phyloP scores from a whole-genome alignment of 768 basidiomycete species.

The Mycena kentingensis region DNA sequence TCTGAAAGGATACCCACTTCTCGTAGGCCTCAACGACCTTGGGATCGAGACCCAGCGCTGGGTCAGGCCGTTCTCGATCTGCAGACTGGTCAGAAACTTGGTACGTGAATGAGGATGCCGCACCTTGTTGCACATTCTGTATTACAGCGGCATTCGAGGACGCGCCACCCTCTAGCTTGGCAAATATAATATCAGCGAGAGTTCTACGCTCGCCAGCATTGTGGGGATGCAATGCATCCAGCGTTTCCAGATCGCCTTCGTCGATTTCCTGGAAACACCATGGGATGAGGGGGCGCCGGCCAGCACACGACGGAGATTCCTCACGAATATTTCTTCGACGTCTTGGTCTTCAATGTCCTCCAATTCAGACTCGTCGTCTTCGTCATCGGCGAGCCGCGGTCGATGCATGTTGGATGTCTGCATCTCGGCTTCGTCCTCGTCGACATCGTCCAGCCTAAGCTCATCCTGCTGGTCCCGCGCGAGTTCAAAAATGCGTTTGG shows the following conservation, averaged over 20 bases:
- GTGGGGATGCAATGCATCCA: slow-evolving; percentile 79
- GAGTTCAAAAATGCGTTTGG: slow-evolving; percentile 86
- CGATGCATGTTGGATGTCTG: slow-evolving; percentile 32
- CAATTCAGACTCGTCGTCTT: slow-evolving; percentile 53
- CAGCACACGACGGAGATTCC: slow-evolving; percentile 25
- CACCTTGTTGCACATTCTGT: slow-evolving; percentile 64
- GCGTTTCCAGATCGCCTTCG: slow-evolving; percentile 80
- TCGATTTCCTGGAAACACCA: slow-evolving; percentile 94
- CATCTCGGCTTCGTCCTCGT: slow-evolving; percentile 49
- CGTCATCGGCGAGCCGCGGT: slow-evolving; percentile 55
- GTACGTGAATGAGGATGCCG: background rate
- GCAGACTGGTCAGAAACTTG: background rate
- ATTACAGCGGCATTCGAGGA: slow-evolving; percentile 54
- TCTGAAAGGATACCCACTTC: slow-evolving; percentile 58
- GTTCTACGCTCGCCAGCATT: slow-evolving; percentile 80
- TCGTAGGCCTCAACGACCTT: slow-evolving; percentile 91
- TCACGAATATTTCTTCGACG: slow-evolving; percentile 64
- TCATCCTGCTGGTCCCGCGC: slow-evolving; percentile 94
- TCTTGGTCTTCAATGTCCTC: slow-evolving; percentile 49
- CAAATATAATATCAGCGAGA: slow-evolving; percentile 94
- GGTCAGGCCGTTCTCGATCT: slow-evolving; percentile 67
- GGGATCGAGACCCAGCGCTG: slow-evolving; percentile 86
- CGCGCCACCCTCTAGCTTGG: slow-evolving; percentile 78
- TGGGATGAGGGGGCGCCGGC: no score
- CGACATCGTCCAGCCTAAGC: slow-evolving; percentile 64